These are phyloP conservation scores for Pythium utonaiense DNA, from an alignment of 352 stramenopile genomes.

Conservation along the genomic window DNA sequence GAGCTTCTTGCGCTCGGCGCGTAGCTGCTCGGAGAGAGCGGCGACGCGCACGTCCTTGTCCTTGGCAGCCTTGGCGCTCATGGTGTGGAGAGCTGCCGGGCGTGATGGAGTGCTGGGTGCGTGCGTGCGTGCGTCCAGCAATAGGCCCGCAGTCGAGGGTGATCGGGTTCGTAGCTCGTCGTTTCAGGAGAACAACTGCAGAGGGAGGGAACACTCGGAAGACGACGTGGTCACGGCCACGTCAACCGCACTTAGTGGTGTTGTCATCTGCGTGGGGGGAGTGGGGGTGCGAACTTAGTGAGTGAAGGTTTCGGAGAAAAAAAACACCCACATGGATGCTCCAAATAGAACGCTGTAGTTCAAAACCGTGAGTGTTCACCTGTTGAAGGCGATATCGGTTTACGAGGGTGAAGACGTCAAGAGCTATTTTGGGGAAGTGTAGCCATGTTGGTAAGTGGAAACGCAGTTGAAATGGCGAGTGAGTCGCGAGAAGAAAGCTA, in stretches of 20 bases:
- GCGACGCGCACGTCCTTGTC: constrained; percentile 18
- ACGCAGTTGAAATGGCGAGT: not conserved
- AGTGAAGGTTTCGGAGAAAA: constrained; percentile 4
- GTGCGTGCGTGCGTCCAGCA: not conserved
- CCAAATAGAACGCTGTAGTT: constrained; percentile 1
- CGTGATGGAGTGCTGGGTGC: no score
- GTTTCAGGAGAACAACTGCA: constrained; percentile 17
- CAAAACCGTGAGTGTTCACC: not conserved
- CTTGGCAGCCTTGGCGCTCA: constrained; percentile 11
- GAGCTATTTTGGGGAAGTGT: constrained; percentile 10
- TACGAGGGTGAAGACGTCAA: not conserved
- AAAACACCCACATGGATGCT: not conserved
- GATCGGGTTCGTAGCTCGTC: constrained; percentile 7
- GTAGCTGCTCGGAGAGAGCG: constrained; percentile 53
- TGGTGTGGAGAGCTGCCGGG: not conserved
- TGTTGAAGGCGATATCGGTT: not conserved
- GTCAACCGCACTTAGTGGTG: constrained; percentile 24
- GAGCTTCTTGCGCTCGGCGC: constrained; percentile 76
- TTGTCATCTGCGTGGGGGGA: not conserved
- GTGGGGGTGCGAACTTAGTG: constrained; percentile 9
- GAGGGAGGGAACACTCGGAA: not conserved
- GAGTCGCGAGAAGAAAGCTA: not conserved
- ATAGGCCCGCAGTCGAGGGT: not conserved
- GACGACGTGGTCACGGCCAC: constrained; percentile 12
- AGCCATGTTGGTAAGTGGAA: constrained; percentile 3